A percentile compares a stretch with the other conserved stretches of the same genome.
Conservation (phyloP, 202 grass and related monocot genomes). For the Setaria italica region DNA sequence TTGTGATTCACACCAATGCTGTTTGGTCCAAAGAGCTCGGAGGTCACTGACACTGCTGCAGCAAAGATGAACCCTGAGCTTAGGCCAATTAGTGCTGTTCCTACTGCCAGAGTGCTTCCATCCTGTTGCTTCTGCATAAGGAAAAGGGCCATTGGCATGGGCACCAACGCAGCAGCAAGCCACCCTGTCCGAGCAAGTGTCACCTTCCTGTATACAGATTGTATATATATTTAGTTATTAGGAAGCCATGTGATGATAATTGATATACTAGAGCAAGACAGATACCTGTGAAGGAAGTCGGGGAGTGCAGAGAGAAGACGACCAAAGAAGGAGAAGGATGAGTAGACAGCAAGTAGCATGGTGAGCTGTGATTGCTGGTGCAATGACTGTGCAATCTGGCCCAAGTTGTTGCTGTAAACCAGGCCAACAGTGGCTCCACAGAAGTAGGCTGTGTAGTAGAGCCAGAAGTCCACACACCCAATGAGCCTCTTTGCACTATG, state of each 20-base stretch:
- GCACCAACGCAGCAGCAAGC: conserved; percentile 66
- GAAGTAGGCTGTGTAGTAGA: conserved; percentile 89
- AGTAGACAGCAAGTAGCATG: conserved; percentile 82
- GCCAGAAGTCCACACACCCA: conserved; percentile 75
- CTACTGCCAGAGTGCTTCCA: conserved; percentile 51
- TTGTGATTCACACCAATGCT: conserved; percentile 91
- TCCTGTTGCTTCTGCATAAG: conserved; percentile 57
- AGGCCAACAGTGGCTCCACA: conserved; percentile 84
- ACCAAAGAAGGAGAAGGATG: conserved; percentile 88
- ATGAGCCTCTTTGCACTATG: conserved; percentile 78
- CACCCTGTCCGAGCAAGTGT: conserved; percentile 83
- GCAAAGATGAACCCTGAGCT: conserved; percentile 92
- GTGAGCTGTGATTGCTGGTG: conserved; percentile 62
- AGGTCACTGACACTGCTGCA: conserved; percentile 81
- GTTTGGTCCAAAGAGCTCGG: conserved; percentile 83
- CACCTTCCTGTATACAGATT: conserved; percentile 67
- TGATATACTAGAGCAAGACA: conserved; percentile 2
- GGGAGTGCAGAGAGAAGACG: conserved; percentile 77
- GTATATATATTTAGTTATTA: conserved; percentile 7
- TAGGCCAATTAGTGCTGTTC: conserved; percentile 80
- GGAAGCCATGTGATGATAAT: not conserved
- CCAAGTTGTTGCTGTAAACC: conserved; percentile 95
- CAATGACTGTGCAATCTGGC: conserved; percentile 81
- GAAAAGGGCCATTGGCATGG: conserved; percentile 81
- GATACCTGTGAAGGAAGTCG: conserved; percentile 55